phyloP scores from a whole-genome alignment of 1,139 yeast genomes.

The Candida sanyaensis region DNA sequence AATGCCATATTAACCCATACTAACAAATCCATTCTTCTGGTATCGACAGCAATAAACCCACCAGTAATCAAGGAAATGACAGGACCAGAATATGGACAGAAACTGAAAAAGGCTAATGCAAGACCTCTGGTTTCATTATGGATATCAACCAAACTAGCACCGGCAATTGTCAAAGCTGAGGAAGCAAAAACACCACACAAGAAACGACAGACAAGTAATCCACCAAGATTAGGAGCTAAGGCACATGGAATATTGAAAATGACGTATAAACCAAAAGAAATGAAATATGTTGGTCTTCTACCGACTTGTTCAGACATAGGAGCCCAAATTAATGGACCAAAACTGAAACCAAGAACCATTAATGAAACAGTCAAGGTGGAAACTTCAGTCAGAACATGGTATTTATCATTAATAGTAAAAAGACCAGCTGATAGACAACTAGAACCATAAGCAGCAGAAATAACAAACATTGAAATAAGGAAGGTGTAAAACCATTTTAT shows the following conservation, averaged over 20 bases:
- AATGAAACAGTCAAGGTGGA: conserved; percentile 77
- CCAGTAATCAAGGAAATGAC: conserved; percentile 88
- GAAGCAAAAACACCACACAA: conserved; percentile 85
- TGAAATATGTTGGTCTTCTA: conserved; percentile 78
- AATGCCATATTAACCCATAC: conserved; percentile 93
- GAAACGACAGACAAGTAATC: conserved; percentile 77
- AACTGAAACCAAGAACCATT: conserved; percentile 86
- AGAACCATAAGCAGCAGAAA: conserved; percentile 88
- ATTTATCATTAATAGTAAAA: conserved; percentile 60
- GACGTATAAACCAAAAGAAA: conserved; percentile 72
- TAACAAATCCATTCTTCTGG: conserved; percentile 67
- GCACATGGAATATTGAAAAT: conserved; percentile 91
- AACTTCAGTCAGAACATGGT: conserved; percentile 72
- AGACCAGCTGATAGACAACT: conserved; percentile 88
- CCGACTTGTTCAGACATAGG: conserved; percentile 88
- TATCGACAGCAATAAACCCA: conserved; percentile 76
- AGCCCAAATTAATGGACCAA: conserved; percentile 91
- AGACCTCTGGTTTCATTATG: conserved; percentile 79
- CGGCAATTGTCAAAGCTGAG: conserved; percentile 83
- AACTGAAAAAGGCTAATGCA: conserved; percentile 88
- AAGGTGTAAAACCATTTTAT: conserved; percentile 71
- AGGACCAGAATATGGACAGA: conserved; percentile 93
- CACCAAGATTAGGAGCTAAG: conserved; percentile 78
- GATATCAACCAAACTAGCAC: conserved; percentile 89
- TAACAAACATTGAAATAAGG: conserved; percentile 65